phyloP scores from a whole-genome alignment of 176 grass and related monocot genomes.

The Leersia perrieri region DNA sequence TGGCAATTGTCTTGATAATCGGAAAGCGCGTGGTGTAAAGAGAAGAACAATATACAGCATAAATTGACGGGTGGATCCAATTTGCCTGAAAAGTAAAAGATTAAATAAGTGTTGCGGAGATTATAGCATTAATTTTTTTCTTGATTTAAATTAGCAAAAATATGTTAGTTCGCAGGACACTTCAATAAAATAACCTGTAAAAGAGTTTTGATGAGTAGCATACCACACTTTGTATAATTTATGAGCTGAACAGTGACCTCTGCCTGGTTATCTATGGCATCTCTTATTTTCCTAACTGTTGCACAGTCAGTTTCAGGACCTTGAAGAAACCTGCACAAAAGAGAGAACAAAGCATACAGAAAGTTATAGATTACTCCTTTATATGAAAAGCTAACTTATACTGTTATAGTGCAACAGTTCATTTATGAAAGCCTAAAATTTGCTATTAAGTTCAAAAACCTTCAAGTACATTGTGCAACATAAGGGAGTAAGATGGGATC shows the following conservation, averaged over 20 bases:
- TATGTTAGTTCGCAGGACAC: no score
- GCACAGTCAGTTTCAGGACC: conserved; percentile 76
- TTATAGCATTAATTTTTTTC: no score
- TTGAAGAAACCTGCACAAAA: conserved; percentile 72
- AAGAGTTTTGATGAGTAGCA: conserved; percentile 16
- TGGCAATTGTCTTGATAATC: no score
- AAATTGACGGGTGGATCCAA: no score
- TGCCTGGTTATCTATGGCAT: conserved; percentile 86
- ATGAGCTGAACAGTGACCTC: conserved; percentile 92
- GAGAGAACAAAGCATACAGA: background rate
- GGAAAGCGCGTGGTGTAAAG: no score
- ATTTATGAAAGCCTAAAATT: background rate
- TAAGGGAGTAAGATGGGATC: background rate
- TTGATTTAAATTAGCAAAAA: no score
- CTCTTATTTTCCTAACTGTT: conserved; percentile 83
- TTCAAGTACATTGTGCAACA: background rate
- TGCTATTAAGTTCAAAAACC: background rate
- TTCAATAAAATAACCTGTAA: no score
- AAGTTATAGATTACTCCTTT: conserved; percentile 1
- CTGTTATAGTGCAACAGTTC: background rate
- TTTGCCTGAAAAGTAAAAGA: no score
- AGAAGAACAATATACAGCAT: no score
- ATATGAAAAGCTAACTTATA: background rate
- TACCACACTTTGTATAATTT: conserved; percentile 96
- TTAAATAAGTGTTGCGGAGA: no score